Percentiles rank a stretch among this genome's conserved stretches.
These are phyloP conservation scores for Sporothrix pallida DNA, from an alignment of 2,329 filamentous ascomycete genomes.

Conservation along the genomic window DNA sequence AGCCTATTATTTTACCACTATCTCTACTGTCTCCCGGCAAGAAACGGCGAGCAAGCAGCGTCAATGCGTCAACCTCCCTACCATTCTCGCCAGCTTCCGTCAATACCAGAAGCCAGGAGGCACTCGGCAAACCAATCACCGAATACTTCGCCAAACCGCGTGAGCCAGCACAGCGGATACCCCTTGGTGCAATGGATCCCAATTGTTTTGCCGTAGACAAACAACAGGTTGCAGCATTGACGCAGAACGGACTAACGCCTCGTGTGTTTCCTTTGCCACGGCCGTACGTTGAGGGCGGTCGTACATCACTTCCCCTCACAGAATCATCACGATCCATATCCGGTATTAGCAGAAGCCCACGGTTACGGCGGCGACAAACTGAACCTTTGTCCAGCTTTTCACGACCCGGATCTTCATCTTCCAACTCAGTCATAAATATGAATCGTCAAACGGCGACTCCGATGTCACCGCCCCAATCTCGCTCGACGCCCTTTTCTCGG, in stretches of 20 bases:
- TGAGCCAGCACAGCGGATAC: conserved; percentile 51
- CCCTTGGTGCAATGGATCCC: conserved; percentile 67
- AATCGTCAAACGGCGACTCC: conserved; percentile 29
- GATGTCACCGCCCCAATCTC: conserved; percentile 26
- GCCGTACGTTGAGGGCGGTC: conserved; percentile 57
- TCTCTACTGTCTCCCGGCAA: conserved; percentile 53
- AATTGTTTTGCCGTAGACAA: conserved; percentile 64
- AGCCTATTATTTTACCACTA: conserved; percentile 56
- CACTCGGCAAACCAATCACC: conserved; percentile 57
- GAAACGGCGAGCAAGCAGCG: conserved; percentile 46
- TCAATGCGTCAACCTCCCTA: conserved; percentile 39
- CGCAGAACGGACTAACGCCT: conserved; percentile 56
- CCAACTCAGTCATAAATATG: background rate
- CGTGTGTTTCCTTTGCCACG: conserved; percentile 65
- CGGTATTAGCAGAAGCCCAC: conserved; percentile 47
- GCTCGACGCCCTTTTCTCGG: conserved; percentile 17
- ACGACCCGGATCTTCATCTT: conserved; percentile 24
- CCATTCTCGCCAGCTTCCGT: conserved; percentile 28
- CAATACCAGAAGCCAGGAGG: conserved; percentile 31
- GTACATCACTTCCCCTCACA: conserved; percentile 37
- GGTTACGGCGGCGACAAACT: conserved; percentile 56
- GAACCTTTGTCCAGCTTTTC: conserved; percentile 58
- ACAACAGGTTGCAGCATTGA: conserved; percentile 55
- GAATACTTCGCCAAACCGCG: conserved; percentile 60
- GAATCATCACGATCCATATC: background rate